These are phyloP conservation scores for Chimonanthus praecox DNA, from an alignment of 164 flowering plant species.

Conservation along the genomic window DNA sequence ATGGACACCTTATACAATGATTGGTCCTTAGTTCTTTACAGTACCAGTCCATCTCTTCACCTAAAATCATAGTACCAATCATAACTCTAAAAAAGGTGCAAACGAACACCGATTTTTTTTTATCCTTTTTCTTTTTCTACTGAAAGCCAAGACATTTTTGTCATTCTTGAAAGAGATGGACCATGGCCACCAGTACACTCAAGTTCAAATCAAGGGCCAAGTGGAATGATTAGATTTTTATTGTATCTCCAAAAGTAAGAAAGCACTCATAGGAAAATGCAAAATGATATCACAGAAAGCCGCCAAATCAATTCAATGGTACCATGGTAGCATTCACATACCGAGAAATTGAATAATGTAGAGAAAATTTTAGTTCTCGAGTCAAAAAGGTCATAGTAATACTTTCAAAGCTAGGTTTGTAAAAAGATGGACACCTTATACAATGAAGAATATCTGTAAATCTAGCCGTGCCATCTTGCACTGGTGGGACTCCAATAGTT, in stretches of 20 bases:
- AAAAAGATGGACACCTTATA: slow-evolving; percentile 43
- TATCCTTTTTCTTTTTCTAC: not conserved
- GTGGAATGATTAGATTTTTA: not conserved
- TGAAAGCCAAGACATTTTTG: not conserved
- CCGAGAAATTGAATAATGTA: not conserved
- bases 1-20: no score
- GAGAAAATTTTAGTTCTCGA: not conserved
- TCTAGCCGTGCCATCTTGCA: slow-evolving; percentile 70
- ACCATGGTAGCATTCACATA: not conserved
- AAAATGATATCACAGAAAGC: no score
- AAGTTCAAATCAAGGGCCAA: not conserved
- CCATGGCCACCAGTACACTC: not conserved
- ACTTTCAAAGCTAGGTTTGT: not conserved
- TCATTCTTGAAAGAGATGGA: not conserved
- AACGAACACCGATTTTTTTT: no score
- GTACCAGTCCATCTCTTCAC: not conserved
- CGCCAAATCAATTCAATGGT: not conserved
- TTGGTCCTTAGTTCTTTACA: no score
- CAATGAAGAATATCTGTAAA: slow-evolving; percentile 63
- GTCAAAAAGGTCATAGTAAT: not conserved
- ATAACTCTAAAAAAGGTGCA: not conserved
- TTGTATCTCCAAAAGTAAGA: not conserved
- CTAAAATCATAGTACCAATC: not conserved
- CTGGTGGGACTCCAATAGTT: slow-evolving; percentile 56
- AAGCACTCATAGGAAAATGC: not conserved